Conservation (phyloP, 2,329 filamentous ascomycete genomes). For the Alternaria longipes region DNA sequence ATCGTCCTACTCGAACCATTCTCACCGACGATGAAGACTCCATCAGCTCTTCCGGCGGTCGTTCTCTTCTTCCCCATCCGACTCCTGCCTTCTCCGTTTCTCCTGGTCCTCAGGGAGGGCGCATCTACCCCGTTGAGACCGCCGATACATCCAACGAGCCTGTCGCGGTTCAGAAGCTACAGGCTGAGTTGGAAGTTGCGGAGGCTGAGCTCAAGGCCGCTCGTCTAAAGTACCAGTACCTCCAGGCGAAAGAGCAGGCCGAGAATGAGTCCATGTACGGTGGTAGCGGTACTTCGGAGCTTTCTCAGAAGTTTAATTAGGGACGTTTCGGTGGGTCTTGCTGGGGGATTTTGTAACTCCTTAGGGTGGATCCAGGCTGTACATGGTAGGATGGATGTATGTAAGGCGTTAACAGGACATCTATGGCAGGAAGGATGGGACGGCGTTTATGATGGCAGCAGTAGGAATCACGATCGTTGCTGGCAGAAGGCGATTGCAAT, state of each 20-base stretch:
- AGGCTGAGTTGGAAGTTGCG: conserved; percentile 43
- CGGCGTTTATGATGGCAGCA: not conserved
- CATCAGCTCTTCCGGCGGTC: not conserved
- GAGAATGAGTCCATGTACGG: conserved; percentile 12
- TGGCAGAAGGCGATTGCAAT: not conserved
- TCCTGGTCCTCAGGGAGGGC: conserved; percentile 9
- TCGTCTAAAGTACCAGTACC: conserved; percentile 32
- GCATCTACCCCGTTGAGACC: conserved; percentile 9
- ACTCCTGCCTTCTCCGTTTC: conserved; percentile 24
- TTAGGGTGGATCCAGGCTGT: not conserved
- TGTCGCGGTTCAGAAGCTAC: conserved; percentile 35
- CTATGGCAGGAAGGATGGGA: not conserved
- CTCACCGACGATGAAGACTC: conserved; percentile 25
- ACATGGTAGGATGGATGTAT: not conserved
- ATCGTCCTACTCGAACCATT: conserved; percentile 9
- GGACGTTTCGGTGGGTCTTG: not conserved
- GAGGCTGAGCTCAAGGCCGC: conserved; percentile 44
- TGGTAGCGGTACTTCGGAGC: not conserved
- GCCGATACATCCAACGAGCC: conserved; percentile 26
- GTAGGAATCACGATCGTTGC: not conserved
- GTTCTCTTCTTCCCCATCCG: conserved; percentile 6
- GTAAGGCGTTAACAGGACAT: not conserved
- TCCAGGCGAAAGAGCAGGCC: conserved; percentile 32
- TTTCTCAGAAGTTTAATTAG: conserved; percentile 7
- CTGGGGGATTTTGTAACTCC: not conserved